Conservation (phyloP, 257 asterid genomes). For the Avicennia marina region DNA sequence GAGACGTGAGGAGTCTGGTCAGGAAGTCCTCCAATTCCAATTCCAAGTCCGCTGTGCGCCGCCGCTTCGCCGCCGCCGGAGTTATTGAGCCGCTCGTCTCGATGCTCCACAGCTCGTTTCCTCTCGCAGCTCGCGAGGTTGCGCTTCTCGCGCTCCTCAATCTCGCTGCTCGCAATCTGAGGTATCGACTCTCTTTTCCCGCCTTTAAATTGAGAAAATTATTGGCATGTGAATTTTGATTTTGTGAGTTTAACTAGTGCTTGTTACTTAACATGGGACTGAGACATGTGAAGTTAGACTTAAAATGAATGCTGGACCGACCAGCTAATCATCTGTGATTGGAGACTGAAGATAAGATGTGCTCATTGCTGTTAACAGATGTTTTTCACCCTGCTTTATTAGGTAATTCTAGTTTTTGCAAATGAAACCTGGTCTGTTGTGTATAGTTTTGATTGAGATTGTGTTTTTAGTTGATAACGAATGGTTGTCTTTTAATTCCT, state of each 20-base stretch:
- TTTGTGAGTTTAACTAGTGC: neutral
- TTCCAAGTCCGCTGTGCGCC: slow-evolving; percentile 63
- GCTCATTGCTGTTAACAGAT: no score
- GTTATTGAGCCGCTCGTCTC: slow-evolving; percentile 78
- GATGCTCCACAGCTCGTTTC: slow-evolving; percentile 51
- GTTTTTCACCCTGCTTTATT: no score
- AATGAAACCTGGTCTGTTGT: neutral
- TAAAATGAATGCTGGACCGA: no score
- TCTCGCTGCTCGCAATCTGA: slow-evolving; percentile 83
- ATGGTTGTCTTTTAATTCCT: neutral
- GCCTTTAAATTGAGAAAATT: no score
- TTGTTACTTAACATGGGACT: no score
- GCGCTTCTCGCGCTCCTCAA: slow-evolving; percentile 87
- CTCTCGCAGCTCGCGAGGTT: slow-evolving; percentile 69
- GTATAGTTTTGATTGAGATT: neutral
- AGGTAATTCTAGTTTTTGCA: neutral
- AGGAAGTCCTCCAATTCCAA: slow-evolving; percentile 56
- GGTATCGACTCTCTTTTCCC: slow-evolving; percentile 27
- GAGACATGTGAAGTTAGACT: neutral
- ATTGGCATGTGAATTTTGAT: neutral
- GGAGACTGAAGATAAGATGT: no score
- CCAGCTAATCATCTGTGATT: no score
- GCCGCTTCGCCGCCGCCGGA: slow-evolving; percentile 75
- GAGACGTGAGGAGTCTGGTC: slow-evolving; percentile 64
- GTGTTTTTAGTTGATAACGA: neutral